Base-by-base conservation (phyloP, 202 grass and related monocot species). In the Zizania palustris region DNA sequence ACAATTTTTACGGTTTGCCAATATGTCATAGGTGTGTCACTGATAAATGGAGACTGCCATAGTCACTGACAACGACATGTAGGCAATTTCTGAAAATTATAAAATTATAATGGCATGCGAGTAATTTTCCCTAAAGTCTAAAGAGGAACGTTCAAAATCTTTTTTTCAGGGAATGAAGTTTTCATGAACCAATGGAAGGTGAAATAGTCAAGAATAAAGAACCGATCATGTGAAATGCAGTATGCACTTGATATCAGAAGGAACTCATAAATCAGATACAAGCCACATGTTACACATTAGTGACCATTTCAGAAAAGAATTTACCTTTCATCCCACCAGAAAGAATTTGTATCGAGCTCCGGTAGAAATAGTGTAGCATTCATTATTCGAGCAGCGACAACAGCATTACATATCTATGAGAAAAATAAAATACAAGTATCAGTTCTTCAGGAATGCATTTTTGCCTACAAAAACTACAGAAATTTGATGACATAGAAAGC, bases 341-440 rank as follows among this genome's bases (percentile, higher is more conserved):
- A 90, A 59, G 87, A 90, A 74, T 90, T 90, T 70, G 87, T 79
- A 70, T 90, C 87, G 74, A 90, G 78, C 43, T 90, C 83, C 41
- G 87, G 87, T 65, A 90, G 48, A 40, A 90, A 78, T 58, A 90
- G 53, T 50, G 87, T 86, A 33, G 87, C 87, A 79, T 90, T 86
- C 87, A 90, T 90, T 18, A 90, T 90, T 21, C 83, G 74, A 74
- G 87, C 87, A 74, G 87, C 83, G 44, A 90, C 16, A 74, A 90
- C 87, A 79, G 87, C 87, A 86, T 90, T 90, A 36, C 87, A 90
- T 79, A 90, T 90, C 87, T 90, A 71, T 35, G 60, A 48, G n/a
- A 39, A 56, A 48, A 51, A 37, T n/a, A 10, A 6, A 72, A 37
- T 33, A 20, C 19, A 45, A 33, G 5, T 45, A 44, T 21, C 16